Base-by-base conservation (phyloP, 257 asterid genomes). In the Fraxinus excelsior region DNA sequence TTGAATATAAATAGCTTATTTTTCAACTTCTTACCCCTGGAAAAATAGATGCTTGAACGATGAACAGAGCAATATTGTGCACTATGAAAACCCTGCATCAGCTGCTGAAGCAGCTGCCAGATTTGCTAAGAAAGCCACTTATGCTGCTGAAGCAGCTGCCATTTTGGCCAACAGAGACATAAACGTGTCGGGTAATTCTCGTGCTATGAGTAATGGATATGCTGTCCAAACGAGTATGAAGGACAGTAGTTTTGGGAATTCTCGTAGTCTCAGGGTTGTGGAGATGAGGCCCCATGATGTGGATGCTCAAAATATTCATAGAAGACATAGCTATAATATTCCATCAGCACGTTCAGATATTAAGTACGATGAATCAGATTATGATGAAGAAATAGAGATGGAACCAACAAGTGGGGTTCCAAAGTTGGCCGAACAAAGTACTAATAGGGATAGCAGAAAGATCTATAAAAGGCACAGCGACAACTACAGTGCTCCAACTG, bases 81-180 rank as follows among this genome's bases (percentile, higher is more conserved):
- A 51, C 74, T 86, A 86, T 71, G 83, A 88, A 71, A 93, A 93
- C 68, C 78, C 94, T 42, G 94, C 92, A 21, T 87, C 98, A 1
- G 97, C 96, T 68, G 99, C 97, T 74, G 91, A 92, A 73, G 91
- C 87, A 64, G 99, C 99, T 72, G 96, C 97, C 10, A 92, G 90
- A 66, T 80, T 85, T 66, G 90, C 90, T 19, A 81, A 74, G 87
- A 89, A 91, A 83, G 97, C 99, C 14, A 81, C 88, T 60, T 96
- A 93, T 6, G 99, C 97, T 31, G 99, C 97, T 32, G 94, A 91
- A 82, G 97, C 94, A n/a, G 98, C 97, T n/a, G 88, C 96, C 64
- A 80, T 77, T 75, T 84, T 93, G 13, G 86, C 96, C 74, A 74
- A 79, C 44, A 84, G 80, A 80, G 91, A 78, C 73, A 60, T 78